These are phyloP conservation scores for Ilex paraguariensis DNA, from an alignment of 305 asterid genomes.

Conservation along the genomic window DNA sequence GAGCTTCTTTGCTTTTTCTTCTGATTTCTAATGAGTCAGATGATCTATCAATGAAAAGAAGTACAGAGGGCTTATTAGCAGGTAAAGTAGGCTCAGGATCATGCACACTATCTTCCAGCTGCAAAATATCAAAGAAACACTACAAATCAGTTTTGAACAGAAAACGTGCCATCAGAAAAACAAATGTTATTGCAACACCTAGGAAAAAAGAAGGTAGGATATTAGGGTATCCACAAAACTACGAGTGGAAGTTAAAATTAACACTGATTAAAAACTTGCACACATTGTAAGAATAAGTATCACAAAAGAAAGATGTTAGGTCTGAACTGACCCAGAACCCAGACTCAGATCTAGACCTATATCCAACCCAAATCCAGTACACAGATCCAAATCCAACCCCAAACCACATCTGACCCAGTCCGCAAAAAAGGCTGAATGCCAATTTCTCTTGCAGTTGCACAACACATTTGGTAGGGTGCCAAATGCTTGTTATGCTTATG, in stretches of 20 bases:
- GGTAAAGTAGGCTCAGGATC: slow-evolving; percentile 60
- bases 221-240: neutral
- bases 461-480: too few species aligned
- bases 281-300: neutral
- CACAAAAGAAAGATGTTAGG: neutral
- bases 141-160: slow-evolving; percentile 1
- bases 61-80: slow-evolving; percentile 57
- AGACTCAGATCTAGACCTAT: too few species aligned
- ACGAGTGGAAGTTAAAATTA: too few species aligned
- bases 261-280: too few species aligned
- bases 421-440: too few species aligned
- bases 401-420: too few species aligned
- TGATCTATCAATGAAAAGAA: slow-evolving; percentile 90
- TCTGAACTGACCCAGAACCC: too few species aligned
- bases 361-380: too few species aligned
- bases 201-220: neutral
- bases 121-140: slow-evolving; percentile 27
- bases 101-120: slow-evolving; percentile 58
- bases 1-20: slow-evolving; percentile 65
- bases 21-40: slow-evolving; percentile 53
- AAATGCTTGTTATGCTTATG: too few species aligned
- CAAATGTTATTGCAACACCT: neutral
- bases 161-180: neutral
- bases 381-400: too few species aligned
- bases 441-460: too few species aligned